Percentiles rank a stretch among this genome's conserved stretches.
These are phyloP conservation scores for Passiflora organensis DNA, from an alignment of 345 rosid genomes.

Conservation along the genomic window DNA sequence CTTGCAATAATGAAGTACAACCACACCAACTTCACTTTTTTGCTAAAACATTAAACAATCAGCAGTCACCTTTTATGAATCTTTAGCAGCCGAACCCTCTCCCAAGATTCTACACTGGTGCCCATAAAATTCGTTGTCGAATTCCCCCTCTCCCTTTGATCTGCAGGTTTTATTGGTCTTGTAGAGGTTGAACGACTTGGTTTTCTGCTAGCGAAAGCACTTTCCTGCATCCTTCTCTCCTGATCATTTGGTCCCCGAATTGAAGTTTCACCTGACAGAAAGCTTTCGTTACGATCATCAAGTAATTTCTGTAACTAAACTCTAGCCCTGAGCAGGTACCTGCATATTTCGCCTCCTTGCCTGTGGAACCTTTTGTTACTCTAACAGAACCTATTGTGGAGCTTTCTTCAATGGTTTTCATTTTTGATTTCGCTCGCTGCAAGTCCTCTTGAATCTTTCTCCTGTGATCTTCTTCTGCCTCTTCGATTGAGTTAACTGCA, in stretches of 20 bases:
- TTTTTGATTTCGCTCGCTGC: constrained; percentile 24
- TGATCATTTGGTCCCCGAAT: constrained; percentile 3
- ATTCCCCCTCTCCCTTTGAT: constrained; percentile 16
- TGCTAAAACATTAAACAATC: not conserved
- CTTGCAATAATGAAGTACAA: not conserved
- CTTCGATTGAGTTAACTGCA: constrained; percentile 38
- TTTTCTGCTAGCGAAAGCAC: constrained; percentile 10
- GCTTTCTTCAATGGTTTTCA: constrained; percentile 16
- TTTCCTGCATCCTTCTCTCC: constrained; percentile 17
- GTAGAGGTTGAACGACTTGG: constrained; percentile 21
- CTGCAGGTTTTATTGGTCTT: constrained; percentile 14
- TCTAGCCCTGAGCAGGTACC: constrained; percentile 8
- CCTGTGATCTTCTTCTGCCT: constrained; percentile 20
- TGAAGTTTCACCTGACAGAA: constrained; percentile 34
- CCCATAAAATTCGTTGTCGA: constrained; percentile 17
- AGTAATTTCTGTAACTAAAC: not conserved
- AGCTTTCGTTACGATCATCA: not conserved
- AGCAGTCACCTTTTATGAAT: constrained; percentile 40
- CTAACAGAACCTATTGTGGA: constrained; percentile 5
- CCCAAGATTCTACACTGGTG: constrained; percentile 61
- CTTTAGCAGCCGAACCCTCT: constrained; percentile 46
- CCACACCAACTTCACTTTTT: not conserved
- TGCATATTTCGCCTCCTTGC: constrained; percentile 21
- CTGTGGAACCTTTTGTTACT: constrained; percentile 13
- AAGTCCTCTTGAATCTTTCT: constrained; percentile 36